Conservation (phyloP, 2,329 filamentous ascomycete species). For the Claviceps pazoutovae region DNA sequence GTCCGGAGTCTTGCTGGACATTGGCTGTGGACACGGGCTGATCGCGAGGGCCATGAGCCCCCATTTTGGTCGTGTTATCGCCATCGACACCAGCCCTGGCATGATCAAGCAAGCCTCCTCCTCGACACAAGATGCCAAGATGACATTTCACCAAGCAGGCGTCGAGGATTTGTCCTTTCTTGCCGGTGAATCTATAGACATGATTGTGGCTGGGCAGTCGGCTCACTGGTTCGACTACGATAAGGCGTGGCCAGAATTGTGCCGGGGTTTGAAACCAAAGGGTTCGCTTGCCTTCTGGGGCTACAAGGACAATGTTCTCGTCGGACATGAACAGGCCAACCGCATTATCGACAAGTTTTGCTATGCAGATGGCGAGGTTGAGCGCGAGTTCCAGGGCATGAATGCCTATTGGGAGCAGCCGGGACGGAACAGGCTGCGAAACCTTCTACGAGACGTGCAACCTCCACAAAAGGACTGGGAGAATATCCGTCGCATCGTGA, state of each 20-base stretch:
- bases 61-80: slow-evolving; percentile 37
- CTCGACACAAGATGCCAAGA: slow-evolving; percentile 26
- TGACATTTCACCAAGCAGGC: slow-evolving; percentile 33
- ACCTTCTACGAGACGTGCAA: slow-evolving; percentile 34
- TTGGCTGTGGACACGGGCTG: slow-evolving; percentile 51
- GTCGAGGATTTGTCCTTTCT: slow-evolving; percentile 43
- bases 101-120: slow-evolving; percentile 40
- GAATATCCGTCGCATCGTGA: slow-evolving; percentile 37
- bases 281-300: slow-evolving; percentile 53
- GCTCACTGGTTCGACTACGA: slow-evolving; percentile 54
- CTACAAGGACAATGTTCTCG: slow-evolving; percentile 49
- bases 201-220: slow-evolving; percentile 38
- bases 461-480: slow-evolving; percentile 39
- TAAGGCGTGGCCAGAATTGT: slow-evolving; percentile 40
- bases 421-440: slow-evolving; percentile 39
- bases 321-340: slow-evolving; percentile 37
- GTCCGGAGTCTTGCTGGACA: slow-evolving; percentile 31
- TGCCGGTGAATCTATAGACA: slow-evolving; percentile 34
- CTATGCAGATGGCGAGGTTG: slow-evolving; percentile 34
- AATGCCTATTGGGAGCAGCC: slow-evolving; percentile 48
- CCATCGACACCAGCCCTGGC: slow-evolving; percentile 40
- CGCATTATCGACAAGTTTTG: slow-evolving; percentile 39
- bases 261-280: slow-evolving; percentile 36
- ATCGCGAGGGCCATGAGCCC: slow-evolving; percentile 38
- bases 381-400: slow-evolving; percentile 32